phyloP scores from a whole-genome alignment of 192 early-diverging fungal genomes.

The Podila horticola region DNA sequence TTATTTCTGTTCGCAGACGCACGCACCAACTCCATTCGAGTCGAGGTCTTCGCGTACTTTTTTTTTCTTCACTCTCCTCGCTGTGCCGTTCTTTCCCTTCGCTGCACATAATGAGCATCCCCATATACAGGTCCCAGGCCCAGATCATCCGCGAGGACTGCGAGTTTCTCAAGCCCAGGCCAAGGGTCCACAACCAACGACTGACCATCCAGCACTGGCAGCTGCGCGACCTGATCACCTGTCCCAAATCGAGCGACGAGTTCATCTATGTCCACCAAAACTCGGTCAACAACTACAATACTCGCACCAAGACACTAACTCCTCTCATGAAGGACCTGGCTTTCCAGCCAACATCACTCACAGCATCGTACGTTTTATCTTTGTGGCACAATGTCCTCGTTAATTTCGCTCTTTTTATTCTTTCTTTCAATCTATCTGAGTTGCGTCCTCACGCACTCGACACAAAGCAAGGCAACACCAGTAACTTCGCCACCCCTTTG shows the following conservation, averaged over 20 bases:
- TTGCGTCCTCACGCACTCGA: not conserved
- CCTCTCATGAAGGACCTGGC: conserved; percentile 69
- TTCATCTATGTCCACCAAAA: conserved; percentile 84
- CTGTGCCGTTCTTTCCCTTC: not conserved
- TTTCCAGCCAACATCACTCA: conserved; percentile 69
- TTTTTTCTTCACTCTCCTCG: not conserved
- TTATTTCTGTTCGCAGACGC: too few relatives aligned
- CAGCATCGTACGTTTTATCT: conserved; percentile 31
- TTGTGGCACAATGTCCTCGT: conserved; percentile 16
- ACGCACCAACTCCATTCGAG: too few relatives aligned
- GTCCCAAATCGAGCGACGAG: conserved; percentile 76
- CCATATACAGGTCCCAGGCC: conserved; percentile 15
- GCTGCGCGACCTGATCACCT: conserved; percentile 87
- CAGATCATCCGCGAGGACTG: conserved; percentile 66
- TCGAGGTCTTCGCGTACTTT: too few relatives aligned
- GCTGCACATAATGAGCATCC: conserved; percentile 8
- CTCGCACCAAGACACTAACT: conserved; percentile 60
- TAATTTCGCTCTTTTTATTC: conserved; percentile 61
- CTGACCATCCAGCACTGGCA: conserved; percentile 98
- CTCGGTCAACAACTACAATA: conserved; percentile 72
- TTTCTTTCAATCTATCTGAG: not conserved
- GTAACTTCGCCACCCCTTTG: too few relatives aligned
- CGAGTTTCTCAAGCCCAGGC: conserved; percentile 76
- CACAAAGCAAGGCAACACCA: too few relatives aligned
- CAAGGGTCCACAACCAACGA: conserved; percentile 77